These are phyloP conservation scores for Hippophae gyantsensis DNA, from an alignment of 306 rosid species.

Conservation along the genomic window DNA sequence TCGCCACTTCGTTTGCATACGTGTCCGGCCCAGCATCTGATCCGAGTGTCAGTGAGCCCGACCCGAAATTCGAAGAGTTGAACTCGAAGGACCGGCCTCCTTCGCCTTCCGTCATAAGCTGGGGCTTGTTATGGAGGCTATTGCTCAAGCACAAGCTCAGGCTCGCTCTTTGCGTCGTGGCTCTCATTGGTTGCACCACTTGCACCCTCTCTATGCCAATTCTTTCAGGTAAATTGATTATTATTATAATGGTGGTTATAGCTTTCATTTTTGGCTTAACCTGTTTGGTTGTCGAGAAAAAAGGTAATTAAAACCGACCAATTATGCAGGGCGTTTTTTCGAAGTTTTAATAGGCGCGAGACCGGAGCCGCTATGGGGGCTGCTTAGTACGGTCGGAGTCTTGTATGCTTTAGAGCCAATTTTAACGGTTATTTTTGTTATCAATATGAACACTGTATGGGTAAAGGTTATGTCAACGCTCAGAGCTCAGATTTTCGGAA, in stretches of 20 bases:
- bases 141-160: conserved; percentile 53
- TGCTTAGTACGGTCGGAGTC: conserved; percentile 70
- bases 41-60: conserved; percentile 42
- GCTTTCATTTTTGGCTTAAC: background rate
- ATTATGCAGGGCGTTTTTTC: conserved; percentile 61
- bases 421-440: conserved; percentile 63
- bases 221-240: conserved; percentile 42
- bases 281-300: conserved; percentile 7
- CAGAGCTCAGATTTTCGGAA: conserved; percentile 83
- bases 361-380: conserved; percentile 75
- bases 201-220: conserved; percentile 97
- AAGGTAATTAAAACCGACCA: background rate
- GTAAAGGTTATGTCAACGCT: conserved; percentile 86
- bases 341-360: conserved; percentile 76
- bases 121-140: conserved; percentile 54
- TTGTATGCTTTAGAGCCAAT: conserved; percentile 89
- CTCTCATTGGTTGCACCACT: conserved; percentile 62
- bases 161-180: conserved; percentile 30
- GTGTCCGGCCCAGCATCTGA: conserved; percentile 76
- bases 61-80: conserved; percentile 31
- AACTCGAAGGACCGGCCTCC: conserved; percentile 18
- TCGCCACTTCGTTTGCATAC: conserved; percentile 38
- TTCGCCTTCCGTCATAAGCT: conserved; percentile 30
- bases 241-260: background rate
- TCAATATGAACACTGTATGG: conserved; percentile 78